Evolutionary conservation across 352 stramenopile genomes (phyloP), one percentile per base, ranked within the genome.

Genomic region (Phytophthora syringae): DNA sequence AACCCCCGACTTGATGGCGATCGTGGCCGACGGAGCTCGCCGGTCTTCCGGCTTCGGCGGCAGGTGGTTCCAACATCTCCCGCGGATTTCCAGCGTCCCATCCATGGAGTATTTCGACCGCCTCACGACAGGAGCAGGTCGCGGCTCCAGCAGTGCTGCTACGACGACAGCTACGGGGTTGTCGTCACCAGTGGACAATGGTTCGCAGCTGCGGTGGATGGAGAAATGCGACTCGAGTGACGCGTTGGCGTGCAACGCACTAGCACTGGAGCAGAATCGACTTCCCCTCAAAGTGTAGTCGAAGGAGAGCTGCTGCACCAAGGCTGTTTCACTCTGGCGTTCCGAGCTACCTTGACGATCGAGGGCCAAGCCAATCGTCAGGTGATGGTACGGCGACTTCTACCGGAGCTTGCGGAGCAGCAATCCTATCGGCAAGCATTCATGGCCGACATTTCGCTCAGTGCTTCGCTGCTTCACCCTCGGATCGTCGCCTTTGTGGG

Each of bases 401-500:
- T 63, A 20, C 58, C 52, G 20, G 56, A 66, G 22, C 60, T 77
- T 1, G 39, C 52, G 44, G 55, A 73, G 57, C 60, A 74, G 18
- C 52, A 72, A 16, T 44, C 52, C 7, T 66, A 67, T 50, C 64
- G 64, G 10, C 62, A 67, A 22, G 72, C 67, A 11, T 84, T 84
- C 30, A 70, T 82, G 70, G 64, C 62, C 42, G 62, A 77, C 22
- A 59, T 84, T n/a, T 52, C 57, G 20, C 63, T 76, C 28, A 70
- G 58, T 52, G 50, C 60, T 16, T 48, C 52, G n/a, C 44, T 80
- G 0, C 37, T 71, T 13, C 76, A 84, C 18, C 67, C 73, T 6
- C 63, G 64, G 2, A 76, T 84, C 42, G 73, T 80, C 7, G 60
- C 66, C 7, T 79, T 84, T 2, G 22, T 82, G 4, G 76, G 76